Evolutionary conservation across 2,329 filamentous ascomycete species (phyloP), one percentile per base, ranked within the genome.

Genomic region (Fusarium dimerum): DNA sequence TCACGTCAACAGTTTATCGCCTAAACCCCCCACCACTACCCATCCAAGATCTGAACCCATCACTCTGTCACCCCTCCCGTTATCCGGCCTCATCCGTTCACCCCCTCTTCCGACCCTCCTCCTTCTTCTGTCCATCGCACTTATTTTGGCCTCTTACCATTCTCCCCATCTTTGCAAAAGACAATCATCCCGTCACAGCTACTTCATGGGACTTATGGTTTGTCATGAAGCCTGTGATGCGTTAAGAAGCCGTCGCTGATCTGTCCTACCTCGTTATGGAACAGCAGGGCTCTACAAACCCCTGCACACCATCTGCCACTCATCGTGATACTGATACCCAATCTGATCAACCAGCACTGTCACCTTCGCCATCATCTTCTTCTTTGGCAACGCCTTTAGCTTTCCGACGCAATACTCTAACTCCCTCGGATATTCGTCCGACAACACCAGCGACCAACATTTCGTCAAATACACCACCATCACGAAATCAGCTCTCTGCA

Each of bases 191-290:
- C 51, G 47, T 54, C 50, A 54, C 20, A 26, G 20, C 20, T 59
- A 55, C 42, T 55, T 47, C 56, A 55, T 62, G 62, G 56, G 51
- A 55, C 51, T 50, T 50, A 47, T 50, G 43, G 54, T 52, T 54
- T 65, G 56, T 47, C 54, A 54, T 58, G 51, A 60, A 61, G 60
- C 61, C 55, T 62, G 55, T 60, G 52, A 62, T 64, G 62, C 63
- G 55, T 66, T 59, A 65, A 56, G 55, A 48, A 57, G 47, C 51
- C 55, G 50, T 61, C 50, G 62, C 63, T 68, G 58, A 66, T 64
- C 64, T 51, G 52, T 61, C 66, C 60, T 66, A 68, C 66, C 70
- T 73, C 76, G 76, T 77, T 70, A 82, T 82, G 80, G 78, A 80
- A 79, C 71, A 75, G 72, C 73, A 76, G 73, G 60, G 64, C 42